A percentile compares a stretch with the other conserved stretches of the same genome.
These are phyloP conservation scores for Cladosporium halotolerans DNA, from an alignment of 2,329 filamentous ascomycete genomes.

Conservation along the genomic window DNA sequence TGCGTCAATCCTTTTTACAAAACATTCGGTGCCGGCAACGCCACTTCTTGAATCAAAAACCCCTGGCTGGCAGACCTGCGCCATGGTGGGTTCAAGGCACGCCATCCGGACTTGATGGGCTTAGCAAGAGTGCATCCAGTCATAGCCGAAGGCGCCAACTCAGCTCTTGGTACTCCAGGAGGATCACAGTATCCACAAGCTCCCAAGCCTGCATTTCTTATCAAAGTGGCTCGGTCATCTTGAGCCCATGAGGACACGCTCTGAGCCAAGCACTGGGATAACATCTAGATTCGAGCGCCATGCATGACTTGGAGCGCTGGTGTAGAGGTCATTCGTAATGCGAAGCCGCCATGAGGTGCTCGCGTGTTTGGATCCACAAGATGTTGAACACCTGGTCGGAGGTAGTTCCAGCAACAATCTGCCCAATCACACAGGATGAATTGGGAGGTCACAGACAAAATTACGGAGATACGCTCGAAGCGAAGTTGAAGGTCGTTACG, in stretches of 20 bases:
- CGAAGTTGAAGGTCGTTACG: too few relatives aligned
- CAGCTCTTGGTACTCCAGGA: background rate
- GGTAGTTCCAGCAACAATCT: too few relatives aligned
- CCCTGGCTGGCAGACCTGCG: background rate
- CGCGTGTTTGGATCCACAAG: background rate
- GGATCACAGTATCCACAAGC: background rate
- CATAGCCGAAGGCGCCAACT: background rate
- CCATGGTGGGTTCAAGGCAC: constrained; percentile 3
- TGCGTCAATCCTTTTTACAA: too few relatives aligned
- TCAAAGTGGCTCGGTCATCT: background rate
- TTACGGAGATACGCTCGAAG: too few relatives aligned
- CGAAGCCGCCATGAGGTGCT: constrained; percentile 9
- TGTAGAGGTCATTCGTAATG: constrained; percentile 2
- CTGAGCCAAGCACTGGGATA: background rate
- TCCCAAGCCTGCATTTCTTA: background rate
- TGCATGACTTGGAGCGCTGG: background rate
- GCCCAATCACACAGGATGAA: too few relatives aligned
- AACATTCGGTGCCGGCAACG: too few relatives aligned
- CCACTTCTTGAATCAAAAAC: background rate
- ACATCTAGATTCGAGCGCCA: too few relatives aligned
- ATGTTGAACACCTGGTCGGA: too few relatives aligned
- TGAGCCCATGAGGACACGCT: background rate
- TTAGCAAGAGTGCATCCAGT: background rate
- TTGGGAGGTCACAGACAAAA: too few relatives aligned
- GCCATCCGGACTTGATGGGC: background rate